Evolutionary conservation across 2,329 filamentous ascomycete species (phyloP).

Genomic region (Penicillium brasilianum): DNA sequence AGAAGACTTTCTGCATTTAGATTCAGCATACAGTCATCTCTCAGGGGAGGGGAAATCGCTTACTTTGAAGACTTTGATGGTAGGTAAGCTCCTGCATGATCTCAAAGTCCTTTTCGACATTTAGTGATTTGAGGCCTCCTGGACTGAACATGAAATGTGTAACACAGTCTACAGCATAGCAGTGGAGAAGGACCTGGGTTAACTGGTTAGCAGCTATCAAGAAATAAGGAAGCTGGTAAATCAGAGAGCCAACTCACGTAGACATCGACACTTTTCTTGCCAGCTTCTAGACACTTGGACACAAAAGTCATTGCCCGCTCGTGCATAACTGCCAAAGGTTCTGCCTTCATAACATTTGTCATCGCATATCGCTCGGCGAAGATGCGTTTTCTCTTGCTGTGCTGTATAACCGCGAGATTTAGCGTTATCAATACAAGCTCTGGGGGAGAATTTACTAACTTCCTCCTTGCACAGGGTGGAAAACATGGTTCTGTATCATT

Average conservation of each 20-base stretch:
- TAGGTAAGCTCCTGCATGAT: constrained; percentile 73
- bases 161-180: constrained; percentile 72
- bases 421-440: no score
- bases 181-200: constrained; percentile 57
- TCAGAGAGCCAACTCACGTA: constrained; percentile 57
- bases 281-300: constrained; percentile 54
- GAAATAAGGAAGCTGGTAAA: background rate
- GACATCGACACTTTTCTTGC: constrained; percentile 59
- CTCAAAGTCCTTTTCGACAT: constrained; percentile 60
- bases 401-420: constrained; percentile 47
- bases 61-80: constrained; percentile 70
- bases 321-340: constrained; percentile 62
- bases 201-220: background rate
- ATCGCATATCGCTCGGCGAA: constrained; percentile 72
- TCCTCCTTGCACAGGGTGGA: constrained; percentile 39
- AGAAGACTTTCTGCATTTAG: constrained; percentile 61
- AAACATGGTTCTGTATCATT: constrained; percentile 42
- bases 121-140: constrained; percentile 65
- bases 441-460: constrained; percentile 11
- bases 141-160: constrained; percentile 73
- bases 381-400: constrained; percentile 66
- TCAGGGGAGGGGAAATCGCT: constrained; percentile 29
- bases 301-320: constrained; percentile 63
- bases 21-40: background rate
- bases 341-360: constrained; percentile 65